These are phyloP conservation scores for Typha latifolia DNA, from an alignment of 176 grass and related monocot genomes.

Conservation along the genomic window DNA sequence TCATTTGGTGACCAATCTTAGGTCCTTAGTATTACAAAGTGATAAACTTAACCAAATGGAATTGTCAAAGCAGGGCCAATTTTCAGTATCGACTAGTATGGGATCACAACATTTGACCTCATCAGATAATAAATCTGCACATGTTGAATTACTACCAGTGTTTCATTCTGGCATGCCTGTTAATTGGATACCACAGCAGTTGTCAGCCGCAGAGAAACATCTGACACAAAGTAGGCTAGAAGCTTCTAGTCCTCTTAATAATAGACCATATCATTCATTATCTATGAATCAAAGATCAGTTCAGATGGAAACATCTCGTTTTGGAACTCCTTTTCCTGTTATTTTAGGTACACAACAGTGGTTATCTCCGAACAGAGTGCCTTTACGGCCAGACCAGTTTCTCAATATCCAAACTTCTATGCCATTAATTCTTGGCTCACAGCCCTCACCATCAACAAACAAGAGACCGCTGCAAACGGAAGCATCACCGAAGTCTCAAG, in stretches of 20 bases:
- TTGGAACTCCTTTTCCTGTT: constrained; percentile 15
- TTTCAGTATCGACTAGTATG: constrained; percentile 25
- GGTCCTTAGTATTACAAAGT: too few species aligned
- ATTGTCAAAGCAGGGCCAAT: constrained; percentile 31
- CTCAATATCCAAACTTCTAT: constrained; percentile 31
- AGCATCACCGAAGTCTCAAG: constrained; percentile 24
- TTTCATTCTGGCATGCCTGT: constrained; percentile 4
- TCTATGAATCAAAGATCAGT: constrained; percentile 28
- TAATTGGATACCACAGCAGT: neutral
- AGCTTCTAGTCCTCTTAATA: constrained; percentile 5
- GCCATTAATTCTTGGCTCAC: constrained; percentile 27
- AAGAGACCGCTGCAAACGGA: constrained; percentile 21
- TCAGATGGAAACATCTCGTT: constrained; percentile 23
- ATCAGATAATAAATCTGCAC: neutral
- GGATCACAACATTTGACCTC: constrained; percentile 28
- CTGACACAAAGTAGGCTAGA: constrained; percentile 3
- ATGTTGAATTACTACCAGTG: constrained; percentile 5
- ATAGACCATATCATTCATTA: constrained; percentile 22
- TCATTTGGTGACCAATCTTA: neutral
- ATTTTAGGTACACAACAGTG: constrained; percentile 9
- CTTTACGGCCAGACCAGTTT: constrained; percentile 11
- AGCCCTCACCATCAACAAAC: constrained; percentile 11
- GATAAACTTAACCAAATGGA: constrained; percentile 21
- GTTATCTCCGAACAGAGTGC: constrained; percentile 14
- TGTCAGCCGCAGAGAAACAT: constrained; percentile 5